Conservation (phyloP, 768 basidiomycete species). For the Leccinum pellstonianum region DNA sequence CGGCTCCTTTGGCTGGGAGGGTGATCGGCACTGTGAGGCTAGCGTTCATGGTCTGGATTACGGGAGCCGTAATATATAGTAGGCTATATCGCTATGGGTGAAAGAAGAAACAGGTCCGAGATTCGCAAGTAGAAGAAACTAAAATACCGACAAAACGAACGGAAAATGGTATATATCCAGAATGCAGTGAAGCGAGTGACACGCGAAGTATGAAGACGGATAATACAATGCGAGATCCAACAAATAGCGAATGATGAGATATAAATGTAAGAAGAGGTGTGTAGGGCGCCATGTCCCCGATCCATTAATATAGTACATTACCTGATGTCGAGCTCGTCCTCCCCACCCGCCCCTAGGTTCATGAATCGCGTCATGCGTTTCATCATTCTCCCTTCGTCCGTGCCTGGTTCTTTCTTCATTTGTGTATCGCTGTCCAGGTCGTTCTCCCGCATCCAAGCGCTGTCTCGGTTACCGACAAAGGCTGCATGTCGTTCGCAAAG, state of each 20-base stretch:
- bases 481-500: conserved; percentile 80
- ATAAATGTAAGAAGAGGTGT: conserved; percentile 14
- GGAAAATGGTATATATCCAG: conserved; percentile 24
- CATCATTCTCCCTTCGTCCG: conserved; percentile 53
- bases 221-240: conserved; percentile 21
- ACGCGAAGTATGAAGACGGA: conserved; percentile 13
- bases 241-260: conserved; percentile 18
- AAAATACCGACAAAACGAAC: conserved; percentile 19
- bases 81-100: conserved; percentile 15
- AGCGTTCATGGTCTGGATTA: conserved; percentile 10
- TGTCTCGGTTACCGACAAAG: conserved; percentile 25
- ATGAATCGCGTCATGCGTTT: conserved; percentile 83
- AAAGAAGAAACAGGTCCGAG: conserved; percentile 8
- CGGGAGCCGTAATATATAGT: conserved; percentile 9
- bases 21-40: conserved; percentile 28
- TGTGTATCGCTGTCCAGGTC: conserved; percentile 13
- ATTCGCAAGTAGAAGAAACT: conserved; percentile 5
- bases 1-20: conserved; percentile 85
- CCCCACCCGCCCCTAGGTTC: conserved; percentile 48
- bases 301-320: conserved; percentile 25
- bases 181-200: conserved; percentile 18
- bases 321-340: conserved; percentile 32
- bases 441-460: conserved; percentile 19
- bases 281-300: conserved; percentile 14
- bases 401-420: conserved; percentile 9